These are phyloP conservation scores for Saccharata proteae DNA, from an alignment of 2,329 filamentous ascomycete species.

Conservation along the genomic window DNA sequence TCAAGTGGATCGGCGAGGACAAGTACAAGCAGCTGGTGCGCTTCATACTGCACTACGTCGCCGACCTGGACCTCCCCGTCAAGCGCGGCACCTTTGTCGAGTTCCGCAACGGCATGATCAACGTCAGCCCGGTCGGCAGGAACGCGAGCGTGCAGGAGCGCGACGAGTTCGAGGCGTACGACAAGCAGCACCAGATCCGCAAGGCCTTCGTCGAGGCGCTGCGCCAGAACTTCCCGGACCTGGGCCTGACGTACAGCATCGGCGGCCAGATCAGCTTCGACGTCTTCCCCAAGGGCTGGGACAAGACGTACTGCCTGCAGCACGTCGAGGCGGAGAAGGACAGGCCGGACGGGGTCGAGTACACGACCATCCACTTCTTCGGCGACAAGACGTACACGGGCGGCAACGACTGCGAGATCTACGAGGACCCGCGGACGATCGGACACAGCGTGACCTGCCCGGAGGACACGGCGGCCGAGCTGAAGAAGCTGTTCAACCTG, in stretches of 20 bases:
- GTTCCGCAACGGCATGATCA: constrained; percentile 88
- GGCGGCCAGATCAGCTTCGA: constrained; percentile 98
- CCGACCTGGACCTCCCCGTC: constrained; percentile 70
- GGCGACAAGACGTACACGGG: constrained; percentile 88
- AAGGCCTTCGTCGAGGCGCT: constrained; percentile 64
- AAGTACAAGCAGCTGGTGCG: constrained; percentile 67
- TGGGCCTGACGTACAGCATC: constrained; percentile 86
- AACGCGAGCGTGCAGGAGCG: constrained; percentile 76
- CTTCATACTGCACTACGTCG: constrained; percentile 71
- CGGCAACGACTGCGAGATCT: constrained; percentile 96
- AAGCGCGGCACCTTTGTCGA: constrained; percentile 79
- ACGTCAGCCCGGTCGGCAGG: constrained; percentile 70
- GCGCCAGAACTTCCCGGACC: constrained; percentile 68
- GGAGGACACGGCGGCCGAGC: constrained; percentile 65
- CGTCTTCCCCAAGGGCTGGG: constrained; percentile 93
- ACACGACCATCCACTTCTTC: constrained; percentile 92
- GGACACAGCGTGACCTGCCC: constrained; percentile 76
- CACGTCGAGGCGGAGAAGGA: constrained; percentile 72
- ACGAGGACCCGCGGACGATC: constrained; percentile 63
- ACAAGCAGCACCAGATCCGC: constrained; percentile 65
- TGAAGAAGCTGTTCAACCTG: constrained; percentile 65
- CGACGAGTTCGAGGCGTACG: constrained; percentile 69
- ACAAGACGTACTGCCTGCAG: constrained; percentile 92
- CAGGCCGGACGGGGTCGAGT: constrained; percentile 55
- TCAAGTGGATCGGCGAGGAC: constrained; percentile 78